These are phyloP conservation scores for Coniosporium tulheliwenetii DNA, from an alignment of 2,329 filamentous ascomycete genomes.

Conservation along the genomic window DNA sequence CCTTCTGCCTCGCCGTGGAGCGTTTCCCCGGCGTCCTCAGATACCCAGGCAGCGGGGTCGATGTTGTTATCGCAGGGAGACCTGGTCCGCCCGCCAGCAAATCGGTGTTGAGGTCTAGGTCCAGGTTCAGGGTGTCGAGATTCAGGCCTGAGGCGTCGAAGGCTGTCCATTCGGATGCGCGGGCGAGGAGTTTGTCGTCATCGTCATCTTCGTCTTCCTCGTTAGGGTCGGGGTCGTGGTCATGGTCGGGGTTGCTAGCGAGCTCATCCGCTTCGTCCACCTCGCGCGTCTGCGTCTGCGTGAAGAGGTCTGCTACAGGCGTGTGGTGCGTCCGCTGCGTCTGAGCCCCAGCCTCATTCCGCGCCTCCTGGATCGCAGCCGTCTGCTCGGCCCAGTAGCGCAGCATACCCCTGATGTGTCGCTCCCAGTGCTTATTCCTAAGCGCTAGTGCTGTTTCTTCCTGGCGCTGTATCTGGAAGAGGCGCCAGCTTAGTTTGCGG, in stretches of 20 bases:
- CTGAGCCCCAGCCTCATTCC: background rate
- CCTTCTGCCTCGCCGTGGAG: constrained; percentile 17
- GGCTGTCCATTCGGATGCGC: constrained; percentile 20
- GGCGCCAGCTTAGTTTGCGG: constrained; percentile 40
- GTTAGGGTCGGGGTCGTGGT: background rate
- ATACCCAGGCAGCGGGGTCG: constrained; percentile 19
- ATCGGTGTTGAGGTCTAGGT: constrained; percentile 2
- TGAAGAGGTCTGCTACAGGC: background rate
- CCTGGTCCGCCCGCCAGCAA: constrained; percentile 1
- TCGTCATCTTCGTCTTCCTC: constrained; percentile 1
- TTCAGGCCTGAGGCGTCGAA: constrained; percentile 19
- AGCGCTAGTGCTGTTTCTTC: constrained; percentile 37
- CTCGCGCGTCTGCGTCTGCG: constrained; percentile 1
- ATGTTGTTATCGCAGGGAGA: constrained; percentile 1
- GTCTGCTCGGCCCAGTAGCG: constrained; percentile 37
- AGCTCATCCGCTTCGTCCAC: constrained; percentile 6
- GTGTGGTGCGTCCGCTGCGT: too few relatives aligned
- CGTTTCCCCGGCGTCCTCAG: constrained; percentile 31
- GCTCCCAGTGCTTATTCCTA: constrained; percentile 34
- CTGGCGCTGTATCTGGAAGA: constrained; percentile 37
- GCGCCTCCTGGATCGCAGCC: constrained; percentile 6
- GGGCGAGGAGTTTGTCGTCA: constrained; percentile 12
- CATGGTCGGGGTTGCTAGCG: background rate
- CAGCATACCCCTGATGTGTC: constrained; percentile 39
- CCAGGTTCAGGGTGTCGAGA: constrained; percentile 8